Percentiles rank a stretch among this genome's conserved stretches.
Conservation (phyloP, 768 basidiomycete species). For the Mycena polygramma region DNA sequence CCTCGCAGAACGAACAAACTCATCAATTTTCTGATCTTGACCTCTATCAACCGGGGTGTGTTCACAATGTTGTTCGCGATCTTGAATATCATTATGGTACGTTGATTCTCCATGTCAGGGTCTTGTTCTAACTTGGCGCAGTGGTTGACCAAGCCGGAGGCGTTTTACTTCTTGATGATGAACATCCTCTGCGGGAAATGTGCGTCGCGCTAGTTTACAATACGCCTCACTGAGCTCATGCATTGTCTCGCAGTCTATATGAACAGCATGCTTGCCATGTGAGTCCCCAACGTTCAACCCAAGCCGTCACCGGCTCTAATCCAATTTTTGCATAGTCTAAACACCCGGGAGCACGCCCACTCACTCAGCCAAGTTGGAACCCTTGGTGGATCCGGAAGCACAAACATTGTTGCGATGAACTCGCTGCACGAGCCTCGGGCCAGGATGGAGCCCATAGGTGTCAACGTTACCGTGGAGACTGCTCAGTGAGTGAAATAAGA, state of each 20-base stretch:
- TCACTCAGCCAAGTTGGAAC: slow-evolving; percentile 2
- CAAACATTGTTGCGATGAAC: slow-evolving; percentile 12
- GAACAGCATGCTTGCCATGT: slow-evolving; percentile 31
- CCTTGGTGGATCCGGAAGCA: background rate
- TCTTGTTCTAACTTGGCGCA: background rate
- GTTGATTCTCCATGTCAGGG: background rate
- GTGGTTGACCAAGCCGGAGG: background rate
- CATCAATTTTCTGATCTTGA: slow-evolving; percentile 22
- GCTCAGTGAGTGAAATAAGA: background rate
- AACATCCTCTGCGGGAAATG: background rate
- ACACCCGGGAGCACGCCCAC: slow-evolving; percentile 19
- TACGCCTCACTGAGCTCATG: background rate
- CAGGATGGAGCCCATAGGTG: slow-evolving; percentile 9
- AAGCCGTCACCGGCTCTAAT: background rate
- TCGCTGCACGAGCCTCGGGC: slow-evolving; percentile 2
- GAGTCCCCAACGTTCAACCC: slow-evolving; percentile 1
- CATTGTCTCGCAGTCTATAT: slow-evolving; percentile 9
- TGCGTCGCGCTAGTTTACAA: background rate
- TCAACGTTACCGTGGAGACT: slow-evolving; percentile 14
- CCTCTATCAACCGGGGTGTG: slow-evolving; percentile 7
- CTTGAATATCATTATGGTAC: slow-evolving; percentile 1
- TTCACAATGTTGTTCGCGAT: slow-evolving; percentile 5
- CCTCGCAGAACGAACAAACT: slow-evolving; percentile 10
- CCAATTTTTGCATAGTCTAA: background rate
- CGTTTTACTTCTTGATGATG: slow-evolving; percentile 3